Base-by-base conservation (phyloP, 108 stramenopile species). In the Pseudonitzschia multistriata region DNA sequence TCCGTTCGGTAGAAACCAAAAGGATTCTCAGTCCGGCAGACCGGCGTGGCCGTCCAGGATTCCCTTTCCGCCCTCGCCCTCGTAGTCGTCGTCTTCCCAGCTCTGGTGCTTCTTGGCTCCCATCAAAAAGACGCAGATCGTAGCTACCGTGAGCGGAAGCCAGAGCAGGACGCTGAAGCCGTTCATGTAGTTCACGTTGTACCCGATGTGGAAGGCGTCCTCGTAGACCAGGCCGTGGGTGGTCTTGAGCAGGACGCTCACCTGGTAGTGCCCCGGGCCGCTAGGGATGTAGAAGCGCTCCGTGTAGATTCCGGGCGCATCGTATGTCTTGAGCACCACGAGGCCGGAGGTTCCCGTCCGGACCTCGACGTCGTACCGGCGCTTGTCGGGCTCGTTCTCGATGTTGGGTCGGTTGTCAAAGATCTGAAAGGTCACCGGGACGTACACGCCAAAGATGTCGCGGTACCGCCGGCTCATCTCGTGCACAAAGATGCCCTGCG, bases 401-500 rank as follows among this genome's bases (percentile, higher is more conserved):
- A 89, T 86, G 62, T 86, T 83, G 10, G 85, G 87, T 10, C 91
- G 83, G 49, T 87, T 82, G 70, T 92, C 91, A 69, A 88, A 92
- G 22, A 92, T 84, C 79, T 89, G 85, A 62, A 92, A 88, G 0
- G 91, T 92, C 15, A 92, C 78, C 0, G 86, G 88, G 24, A 92
- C 59, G 73, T 82, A 92, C 28, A 92, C 77, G 5, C 91, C 91
- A 21, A 92, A 79, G 39, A 89, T 83, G 55, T 92, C 88, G 36
- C 81, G 62, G 62, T 83, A 92, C 25, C 83, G 77, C 27, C 91
- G 81, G 36, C 88, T 87, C 10, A 86, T 82, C 19, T 80, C 85
- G 71, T 88, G 87, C 8, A 92, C 85, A 67, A 86, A 92, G 11
- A 92, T 89, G 28, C 91, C 91, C 61, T 89, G 88, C 22, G 88